phyloP scores from a whole-genome alignment of 108 stramenopile genomes.

The Nannochloropsis granulata region DNA sequence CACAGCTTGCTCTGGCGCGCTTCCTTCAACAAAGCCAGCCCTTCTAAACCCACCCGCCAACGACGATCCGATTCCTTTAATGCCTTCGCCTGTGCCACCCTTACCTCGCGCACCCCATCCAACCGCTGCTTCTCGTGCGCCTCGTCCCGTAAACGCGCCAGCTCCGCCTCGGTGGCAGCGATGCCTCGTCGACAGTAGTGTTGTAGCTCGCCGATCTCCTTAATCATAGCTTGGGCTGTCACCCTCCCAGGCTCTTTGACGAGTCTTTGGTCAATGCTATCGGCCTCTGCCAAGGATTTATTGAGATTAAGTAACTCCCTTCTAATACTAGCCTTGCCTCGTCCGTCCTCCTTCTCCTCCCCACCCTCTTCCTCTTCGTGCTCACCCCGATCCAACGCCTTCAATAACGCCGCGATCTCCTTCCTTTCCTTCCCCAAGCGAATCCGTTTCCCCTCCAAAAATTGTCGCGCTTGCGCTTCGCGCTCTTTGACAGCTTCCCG shows the following conservation, averaged over 20 bases:
- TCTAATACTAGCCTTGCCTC: too few relatives aligned
- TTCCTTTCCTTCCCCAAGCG: background rate
- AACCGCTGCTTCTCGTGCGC: background rate
- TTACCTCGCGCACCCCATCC: background rate
- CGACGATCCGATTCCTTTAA: background rate
- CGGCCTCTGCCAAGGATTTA: too few relatives aligned
- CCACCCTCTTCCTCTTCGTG: too few relatives aligned
- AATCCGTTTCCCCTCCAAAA: too few relatives aligned
- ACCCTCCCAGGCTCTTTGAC: too few relatives aligned
- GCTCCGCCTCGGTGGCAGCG: background rate
- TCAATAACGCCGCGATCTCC: background rate
- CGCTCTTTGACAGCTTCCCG: background rate
- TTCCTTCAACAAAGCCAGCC: background rate
- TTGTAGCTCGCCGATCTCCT: too few relatives aligned
- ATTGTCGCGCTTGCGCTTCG: background rate
- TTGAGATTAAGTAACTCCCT: too few relatives aligned
- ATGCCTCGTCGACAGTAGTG: background rate
- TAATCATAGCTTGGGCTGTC: too few relatives aligned
- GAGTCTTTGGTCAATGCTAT: too few relatives aligned
- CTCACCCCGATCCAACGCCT: too few relatives aligned
- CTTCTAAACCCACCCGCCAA: background rate
- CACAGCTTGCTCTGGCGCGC: background rate
- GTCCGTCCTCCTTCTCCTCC: too few relatives aligned
- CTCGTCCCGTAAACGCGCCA: background rate
- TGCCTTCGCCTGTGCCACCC: background rate